A percentile compares a stretch with the other conserved stretches of the same genome.
Conservation (phyloP, 768 basidiomycete genomes). For the Boletus fagicola region DNA sequence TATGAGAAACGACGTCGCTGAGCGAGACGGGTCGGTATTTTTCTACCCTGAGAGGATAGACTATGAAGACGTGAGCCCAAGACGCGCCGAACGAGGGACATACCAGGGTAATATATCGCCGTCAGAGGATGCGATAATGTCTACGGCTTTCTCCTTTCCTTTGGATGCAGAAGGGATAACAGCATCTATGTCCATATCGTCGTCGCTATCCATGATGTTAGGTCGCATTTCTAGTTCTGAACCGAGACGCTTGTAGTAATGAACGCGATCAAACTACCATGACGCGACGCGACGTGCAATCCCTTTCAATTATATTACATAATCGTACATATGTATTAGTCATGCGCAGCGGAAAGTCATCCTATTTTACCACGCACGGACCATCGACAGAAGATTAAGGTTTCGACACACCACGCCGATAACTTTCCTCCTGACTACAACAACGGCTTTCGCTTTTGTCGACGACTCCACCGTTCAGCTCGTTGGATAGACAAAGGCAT, state of each 20-base stretch:
- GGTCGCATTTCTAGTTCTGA: neutral
- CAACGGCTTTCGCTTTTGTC: conserved; percentile 63
- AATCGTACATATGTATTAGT: conserved; percentile 7
- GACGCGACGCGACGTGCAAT: conserved; percentile 25
- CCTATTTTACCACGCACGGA: conserved; percentile 38
- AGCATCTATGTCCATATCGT: conserved; percentile 47
- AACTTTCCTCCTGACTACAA: conserved; percentile 21
- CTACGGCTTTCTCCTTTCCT: conserved; percentile 68
- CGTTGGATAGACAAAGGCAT: conserved; percentile 89
- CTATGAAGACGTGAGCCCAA: neutral
- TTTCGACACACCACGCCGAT: conserved; percentile 18
- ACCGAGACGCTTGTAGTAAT: neutral
- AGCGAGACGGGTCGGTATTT: conserved; percentile 92
- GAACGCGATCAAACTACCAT: neutral
- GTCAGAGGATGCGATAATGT: conserved; percentile 40
- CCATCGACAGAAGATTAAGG: conserved; percentile 41
- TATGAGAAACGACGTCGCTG: conserved; percentile 94
- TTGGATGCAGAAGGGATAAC: conserved; percentile 39
- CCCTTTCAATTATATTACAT: conserved; percentile 7
- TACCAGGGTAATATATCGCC: conserved; percentile 85
- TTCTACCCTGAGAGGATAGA: conserved; percentile 71
- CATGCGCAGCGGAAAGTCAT: neutral
- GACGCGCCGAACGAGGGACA: conserved; percentile 21
- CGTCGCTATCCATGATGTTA: conserved; percentile 54
- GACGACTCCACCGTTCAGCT: conserved; percentile 88